phyloP scores from a whole-genome alignment of 164 flowering plant species.

The Chloranthus sessilifolius region DNA sequence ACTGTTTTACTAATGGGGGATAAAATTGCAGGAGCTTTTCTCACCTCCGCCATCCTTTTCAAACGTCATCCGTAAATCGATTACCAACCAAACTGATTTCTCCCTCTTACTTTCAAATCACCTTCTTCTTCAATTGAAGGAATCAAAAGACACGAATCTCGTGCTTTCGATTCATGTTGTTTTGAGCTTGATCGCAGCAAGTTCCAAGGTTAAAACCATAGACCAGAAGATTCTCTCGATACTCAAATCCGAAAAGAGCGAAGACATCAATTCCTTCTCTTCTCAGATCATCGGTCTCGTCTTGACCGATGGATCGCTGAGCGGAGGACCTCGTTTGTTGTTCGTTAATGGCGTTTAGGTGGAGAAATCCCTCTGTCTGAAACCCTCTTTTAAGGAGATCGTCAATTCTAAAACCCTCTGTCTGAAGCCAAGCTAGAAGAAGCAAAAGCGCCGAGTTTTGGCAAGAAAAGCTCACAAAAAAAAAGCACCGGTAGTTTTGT shows the following conservation, averaged over 20 bases:
- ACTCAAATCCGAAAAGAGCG: conserved; percentile 36
- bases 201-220: conserved; percentile 49
- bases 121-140: conserved; percentile 22
- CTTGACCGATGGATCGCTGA: conserved; percentile 43
- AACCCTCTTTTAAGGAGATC: conserved; percentile 41
- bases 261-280: conserved; percentile 43
- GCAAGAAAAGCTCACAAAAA: too few relatives aligned
- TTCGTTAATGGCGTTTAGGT: conserved; percentile 69
- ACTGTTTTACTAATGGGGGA: too few relatives aligned
- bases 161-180: conserved; percentile 54
- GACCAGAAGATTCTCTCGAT: conserved; percentile 59
- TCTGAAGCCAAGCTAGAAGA: conserved; percentile 42
- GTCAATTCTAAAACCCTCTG: conserved; percentile 44
- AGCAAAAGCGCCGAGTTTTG: too few relatives aligned
- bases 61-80: conserved; percentile 33
- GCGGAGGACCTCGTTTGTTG: conserved; percentile 56
- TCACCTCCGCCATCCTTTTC: too few relatives aligned
- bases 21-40: too few relatives aligned
- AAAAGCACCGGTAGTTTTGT: too few relatives aligned
- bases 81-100: conserved; percentile 45
- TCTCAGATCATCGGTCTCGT: conserved; percentile 46
- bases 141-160: conserved; percentile 33
- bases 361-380: conserved; percentile 43
- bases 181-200: conserved; percentile 52
- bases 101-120: conserved; percentile 35